Conservation (phyloP, 176 grass and related monocot species). For the Lolium rigidum region DNA sequence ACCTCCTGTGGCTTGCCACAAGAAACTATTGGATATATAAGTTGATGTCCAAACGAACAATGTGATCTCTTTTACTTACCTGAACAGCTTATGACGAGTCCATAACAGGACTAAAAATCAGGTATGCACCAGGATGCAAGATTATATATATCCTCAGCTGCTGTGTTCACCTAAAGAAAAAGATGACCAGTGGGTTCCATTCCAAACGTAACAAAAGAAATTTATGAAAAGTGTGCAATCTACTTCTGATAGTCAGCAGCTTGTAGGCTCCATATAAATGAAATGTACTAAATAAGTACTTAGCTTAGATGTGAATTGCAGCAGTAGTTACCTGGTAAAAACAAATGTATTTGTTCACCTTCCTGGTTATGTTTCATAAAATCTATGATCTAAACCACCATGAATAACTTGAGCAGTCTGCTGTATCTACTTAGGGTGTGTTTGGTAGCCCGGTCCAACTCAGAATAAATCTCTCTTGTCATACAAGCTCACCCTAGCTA, state of each 20-base stretch:
- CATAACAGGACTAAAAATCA: conserved; percentile 63
- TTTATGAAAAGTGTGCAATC: background rate
- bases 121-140: conserved; percentile 63
- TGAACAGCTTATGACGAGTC: conserved; percentile 56
- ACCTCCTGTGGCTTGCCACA: background rate
- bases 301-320: background rate
- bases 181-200: background rate
- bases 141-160: conserved; percentile 60
- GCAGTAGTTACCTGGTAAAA: background rate
- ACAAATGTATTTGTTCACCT: background rate
- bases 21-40: background rate
- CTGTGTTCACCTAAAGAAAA: conserved; percentile 60
- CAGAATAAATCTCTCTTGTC: too few species aligned
- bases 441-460: too few species aligned
- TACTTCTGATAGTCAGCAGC: background rate
- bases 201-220: background rate
- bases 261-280: too few species aligned
- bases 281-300: background rate
- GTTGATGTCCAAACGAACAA: background rate
- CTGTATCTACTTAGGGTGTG: background rate
- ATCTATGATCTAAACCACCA: background rate
- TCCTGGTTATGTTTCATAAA: background rate
- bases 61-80: conserved; percentile 35
- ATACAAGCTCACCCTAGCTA: too few species aligned
- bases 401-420: background rate